phyloP scores from a whole-genome alignment of 495 filamentous ascomycete species.

The Pyrenopolyporus hunteri region DNA sequence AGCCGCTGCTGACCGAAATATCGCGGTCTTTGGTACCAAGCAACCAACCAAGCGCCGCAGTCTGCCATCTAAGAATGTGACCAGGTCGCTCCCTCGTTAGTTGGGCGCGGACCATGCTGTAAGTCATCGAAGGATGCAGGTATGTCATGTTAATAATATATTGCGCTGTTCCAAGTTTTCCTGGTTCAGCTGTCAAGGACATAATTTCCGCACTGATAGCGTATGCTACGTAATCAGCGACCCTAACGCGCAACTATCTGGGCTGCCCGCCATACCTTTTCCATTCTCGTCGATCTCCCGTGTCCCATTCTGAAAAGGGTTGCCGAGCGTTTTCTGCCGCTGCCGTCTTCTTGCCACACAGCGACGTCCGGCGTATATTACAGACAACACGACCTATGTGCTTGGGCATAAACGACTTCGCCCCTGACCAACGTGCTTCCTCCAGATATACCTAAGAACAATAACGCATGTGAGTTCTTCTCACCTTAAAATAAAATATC shows the following conservation, averaged over 20 bases:
- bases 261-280: not conserved
- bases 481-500: not conserved
- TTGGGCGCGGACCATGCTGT: conserved; percentile 22
- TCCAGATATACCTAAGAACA: not conserved
- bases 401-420: conserved; percentile 8
- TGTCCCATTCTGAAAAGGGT: conserved; percentile 5
- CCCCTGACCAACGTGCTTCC: conserved; percentile 27
- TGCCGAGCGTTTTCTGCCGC: conserved; percentile 13
- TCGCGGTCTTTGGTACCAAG: conserved; percentile 34
- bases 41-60: conserved; percentile 27
- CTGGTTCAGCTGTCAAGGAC: conserved; percentile 16
- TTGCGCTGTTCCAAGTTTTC: conserved; percentile 25
- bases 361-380: not conserved
- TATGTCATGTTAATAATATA: conserved; percentile 21
- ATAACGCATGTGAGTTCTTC: conserved; percentile 3
- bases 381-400: conserved; percentile 9
- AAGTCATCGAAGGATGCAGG: conserved; percentile 26
- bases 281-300: conserved; percentile 33
- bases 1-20: conserved; percentile 28
- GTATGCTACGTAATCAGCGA: conserved; percentile 12
- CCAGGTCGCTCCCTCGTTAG: conserved; percentile 29
- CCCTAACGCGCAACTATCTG: not conserved
- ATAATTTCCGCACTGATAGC: not conserved
- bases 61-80: conserved; percentile 27
- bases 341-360: conserved; percentile 1